Conservation (phyloP, 805 yeast species). For the Candida alai region DNA sequence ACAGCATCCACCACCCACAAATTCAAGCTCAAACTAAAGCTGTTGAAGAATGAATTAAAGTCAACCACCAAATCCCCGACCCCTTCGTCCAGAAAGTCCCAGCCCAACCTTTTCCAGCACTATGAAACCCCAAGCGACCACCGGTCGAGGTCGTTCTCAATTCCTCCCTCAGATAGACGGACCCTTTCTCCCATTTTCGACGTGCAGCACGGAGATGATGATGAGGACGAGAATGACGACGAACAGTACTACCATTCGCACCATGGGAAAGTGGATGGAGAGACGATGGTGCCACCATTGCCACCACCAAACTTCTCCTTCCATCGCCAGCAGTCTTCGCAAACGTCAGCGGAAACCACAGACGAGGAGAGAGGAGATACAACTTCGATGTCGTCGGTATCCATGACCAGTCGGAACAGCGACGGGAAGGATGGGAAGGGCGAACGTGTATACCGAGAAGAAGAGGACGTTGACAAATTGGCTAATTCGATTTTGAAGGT, state of each 20-base stretch:
- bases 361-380: background rate
- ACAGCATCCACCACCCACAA: constrained; percentile 1
- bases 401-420: constrained; percentile 1
- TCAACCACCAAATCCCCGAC: too few species aligned
- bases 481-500: constrained; percentile 17
- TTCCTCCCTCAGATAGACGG: too few species aligned
- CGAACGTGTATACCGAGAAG: constrained; percentile 1
- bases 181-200: too few species aligned
- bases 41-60: constrained; percentile 3
- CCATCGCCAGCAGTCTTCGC: constrained; percentile 4
- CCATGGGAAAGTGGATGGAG: too few species aligned
- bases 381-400: constrained; percentile 3
- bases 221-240: too few species aligned
- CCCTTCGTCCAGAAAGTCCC: too few species aligned
- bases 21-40: background rate
- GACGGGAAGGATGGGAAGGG: constrained; percentile 1
- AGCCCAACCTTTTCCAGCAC: too few species aligned
- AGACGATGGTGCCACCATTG: constrained; percentile 3
- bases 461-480: constrained; percentile 15
- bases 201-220: too few species aligned
- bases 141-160: too few species aligned
- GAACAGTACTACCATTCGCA: too few species aligned
- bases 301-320: constrained; percentile 2
- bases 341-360: too few species aligned
- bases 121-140: too few species aligned